A percentile compares a stretch with the other conserved stretches of the same genome.
Conservation (phyloP, 257 asterid genomes). For the Fraxinus excelsior region DNA sequence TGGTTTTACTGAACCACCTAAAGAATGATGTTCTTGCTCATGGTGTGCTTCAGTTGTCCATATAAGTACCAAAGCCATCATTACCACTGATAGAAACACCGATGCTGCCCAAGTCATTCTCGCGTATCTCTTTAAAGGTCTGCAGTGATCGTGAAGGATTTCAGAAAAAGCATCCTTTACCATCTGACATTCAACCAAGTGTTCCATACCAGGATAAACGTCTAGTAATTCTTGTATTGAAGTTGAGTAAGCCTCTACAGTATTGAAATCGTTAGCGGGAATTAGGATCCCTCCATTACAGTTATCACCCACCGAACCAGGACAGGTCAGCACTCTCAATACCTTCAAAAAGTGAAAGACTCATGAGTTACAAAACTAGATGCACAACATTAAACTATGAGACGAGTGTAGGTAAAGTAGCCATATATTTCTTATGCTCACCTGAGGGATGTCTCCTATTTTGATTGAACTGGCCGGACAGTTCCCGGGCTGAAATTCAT, state of each 20-base stretch:
- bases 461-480: constrained; percentile 52
- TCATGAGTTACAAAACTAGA: not conserved
- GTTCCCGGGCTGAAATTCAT: constrained; percentile 52
- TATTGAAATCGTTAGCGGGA: constrained; percentile 40
- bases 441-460: constrained; percentile 74
- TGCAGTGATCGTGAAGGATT: constrained; percentile 60
- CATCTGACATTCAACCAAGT: constrained; percentile 65
- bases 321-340: constrained; percentile 55
- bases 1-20: constrained; percentile 56
- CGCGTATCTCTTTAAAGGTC: constrained; percentile 54
- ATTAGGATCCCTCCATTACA: constrained; percentile 74
- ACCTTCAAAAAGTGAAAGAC: constrained; percentile 28
- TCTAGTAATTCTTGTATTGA: constrained; percentile 68
- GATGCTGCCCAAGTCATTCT: constrained; percentile 59
- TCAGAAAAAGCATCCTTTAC: constrained; percentile 60
- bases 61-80: constrained; percentile 50
- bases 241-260: constrained; percentile 49
- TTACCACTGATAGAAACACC: constrained; percentile 50
- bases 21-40: constrained; percentile 29
- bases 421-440: not conserved
- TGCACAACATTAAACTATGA: not conserved
- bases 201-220: constrained; percentile 73
- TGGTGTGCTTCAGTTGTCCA: constrained; percentile 50
- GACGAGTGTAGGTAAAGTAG: not conserved
- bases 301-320: constrained; percentile 41